These are phyloP conservation scores for Penicillium pulvis DNA, from an alignment of 495 filamentous ascomycete species.

Conservation along the genomic window DNA sequence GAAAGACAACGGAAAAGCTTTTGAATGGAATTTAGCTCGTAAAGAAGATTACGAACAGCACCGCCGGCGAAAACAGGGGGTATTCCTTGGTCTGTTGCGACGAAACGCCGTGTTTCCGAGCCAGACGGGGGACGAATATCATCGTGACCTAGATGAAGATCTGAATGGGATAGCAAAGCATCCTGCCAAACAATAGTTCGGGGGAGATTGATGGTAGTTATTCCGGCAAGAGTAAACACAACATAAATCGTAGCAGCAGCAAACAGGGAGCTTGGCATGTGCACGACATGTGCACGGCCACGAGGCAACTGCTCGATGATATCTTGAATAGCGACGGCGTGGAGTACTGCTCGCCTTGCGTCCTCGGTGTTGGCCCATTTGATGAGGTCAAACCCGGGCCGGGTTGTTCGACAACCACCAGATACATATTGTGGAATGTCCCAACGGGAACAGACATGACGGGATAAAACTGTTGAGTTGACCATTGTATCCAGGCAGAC, in stretches of 20 bases:
- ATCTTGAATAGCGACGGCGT: constrained; percentile 52
- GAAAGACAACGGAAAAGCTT: constrained; percentile 51
- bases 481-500: constrained; percentile 49
- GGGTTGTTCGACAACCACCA: constrained; percentile 26
- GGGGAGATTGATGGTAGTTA: constrained; percentile 40
- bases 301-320: constrained; percentile 52
- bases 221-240: constrained; percentile 42
- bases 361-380: constrained; percentile 44
- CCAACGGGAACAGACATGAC: constrained; percentile 46
- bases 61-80: constrained; percentile 23
- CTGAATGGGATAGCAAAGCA: constrained; percentile 39
- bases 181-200: constrained; percentile 48
- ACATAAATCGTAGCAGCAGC: constrained; percentile 47
- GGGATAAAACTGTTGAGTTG: constrained; percentile 43
- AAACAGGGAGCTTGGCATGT: constrained; percentile 50
- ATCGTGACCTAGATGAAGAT: constrained; percentile 33
- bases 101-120: constrained; percentile 43
- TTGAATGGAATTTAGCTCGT: constrained; percentile 54
- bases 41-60: constrained; percentile 42
- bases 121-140: constrained; percentile 23
- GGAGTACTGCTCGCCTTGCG: constrained; percentile 47
- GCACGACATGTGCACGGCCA: constrained; percentile 49
- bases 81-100: constrained; percentile 29
- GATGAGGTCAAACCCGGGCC: constrained; percentile 37
- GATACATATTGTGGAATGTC: constrained; percentile 45